These are phyloP conservation scores for Beauveria brongniartii DNA, from an alignment of 2,329 filamentous ascomycete genomes.

Conservation along the genomic window DNA sequence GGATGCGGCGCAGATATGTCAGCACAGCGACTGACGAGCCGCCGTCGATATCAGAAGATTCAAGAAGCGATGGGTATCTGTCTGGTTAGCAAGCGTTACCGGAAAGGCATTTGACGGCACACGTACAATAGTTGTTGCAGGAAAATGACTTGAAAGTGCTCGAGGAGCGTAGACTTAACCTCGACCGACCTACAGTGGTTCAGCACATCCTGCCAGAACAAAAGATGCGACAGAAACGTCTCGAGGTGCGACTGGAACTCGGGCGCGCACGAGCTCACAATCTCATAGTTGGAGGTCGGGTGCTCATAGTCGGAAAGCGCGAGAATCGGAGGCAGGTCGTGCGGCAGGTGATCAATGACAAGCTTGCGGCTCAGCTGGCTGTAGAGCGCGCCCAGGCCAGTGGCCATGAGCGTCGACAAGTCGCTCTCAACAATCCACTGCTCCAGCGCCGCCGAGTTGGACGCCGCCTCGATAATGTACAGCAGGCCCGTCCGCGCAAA, in stretches of 20 bases:
- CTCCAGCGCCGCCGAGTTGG: conserved; percentile 72
- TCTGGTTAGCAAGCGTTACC: conserved; percentile 9
- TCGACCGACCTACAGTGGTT: conserved; percentile 91
- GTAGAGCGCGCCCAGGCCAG: conserved; percentile 72
- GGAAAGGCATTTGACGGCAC: background rate
- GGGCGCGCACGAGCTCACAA: conserved; percentile 64
- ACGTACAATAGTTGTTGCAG: conserved; percentile 83
- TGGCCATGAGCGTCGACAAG: conserved; percentile 93
- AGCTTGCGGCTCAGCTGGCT: conserved; percentile 66
- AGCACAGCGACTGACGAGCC: conserved; percentile 94
- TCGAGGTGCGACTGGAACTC: conserved; percentile 81
- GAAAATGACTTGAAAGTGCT: conserved; percentile 96
- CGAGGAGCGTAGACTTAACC: conserved; percentile 84
- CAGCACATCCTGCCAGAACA: conserved; percentile 97
- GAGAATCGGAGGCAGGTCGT: conserved; percentile 73
- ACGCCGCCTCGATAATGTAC: conserved; percentile 92
- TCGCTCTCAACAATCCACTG: conserved; percentile 98
- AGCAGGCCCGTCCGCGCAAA: conserved; percentile 90
- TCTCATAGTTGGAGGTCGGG: conserved; percentile 58
- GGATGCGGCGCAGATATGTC: conserved; percentile 82
- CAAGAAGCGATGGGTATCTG: conserved; percentile 88
- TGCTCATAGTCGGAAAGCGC: conserved; percentile 83
- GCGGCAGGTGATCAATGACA: conserved; percentile 67
- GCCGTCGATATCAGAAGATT: conserved; percentile 94
- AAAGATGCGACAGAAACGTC: conserved; percentile 86